Percentiles rank a stretch among this genome's conserved stretches.
These are phyloP conservation scores for Talaromyces verruculosus DNA, from an alignment of 2,329 filamentous ascomycete species.

Conservation along the genomic window DNA sequence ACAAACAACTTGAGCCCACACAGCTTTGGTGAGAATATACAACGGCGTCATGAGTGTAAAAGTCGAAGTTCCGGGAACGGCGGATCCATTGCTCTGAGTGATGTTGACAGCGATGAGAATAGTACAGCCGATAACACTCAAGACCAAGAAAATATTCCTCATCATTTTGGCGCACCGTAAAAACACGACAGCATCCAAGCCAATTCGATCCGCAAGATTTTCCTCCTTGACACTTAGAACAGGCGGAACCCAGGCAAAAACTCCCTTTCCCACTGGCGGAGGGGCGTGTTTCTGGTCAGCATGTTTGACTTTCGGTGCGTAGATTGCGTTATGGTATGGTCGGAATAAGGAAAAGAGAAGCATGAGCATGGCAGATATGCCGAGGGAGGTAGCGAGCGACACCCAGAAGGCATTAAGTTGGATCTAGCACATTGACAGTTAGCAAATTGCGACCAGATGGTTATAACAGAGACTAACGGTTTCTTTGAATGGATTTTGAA, in stretches of 20 bases:
- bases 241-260: slow-evolving; percentile 83
- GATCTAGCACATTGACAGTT: slow-evolving; percentile 44
- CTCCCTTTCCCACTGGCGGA: slow-evolving; percentile 79
- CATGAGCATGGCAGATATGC: slow-evolving; percentile 70
- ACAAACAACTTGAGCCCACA: slow-evolving; percentile 61
- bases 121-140: slow-evolving; percentile 70
- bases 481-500: slow-evolving; percentile 48
- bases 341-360: slow-evolving; percentile 84
- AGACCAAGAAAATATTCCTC: slow-evolving; percentile 77
- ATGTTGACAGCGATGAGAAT: slow-evolving; percentile 82
- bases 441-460: slow-evolving; percentile 42
- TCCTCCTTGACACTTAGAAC: slow-evolving; percentile 75
- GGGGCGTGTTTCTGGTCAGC: slow-evolving; percentile 87
- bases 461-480: slow-evolving; percentile 42
- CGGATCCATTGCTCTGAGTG: slow-evolving; percentile 46
- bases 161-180: slow-evolving; percentile 87
- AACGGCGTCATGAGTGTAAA: slow-evolving; percentile 53
- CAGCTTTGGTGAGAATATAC: slow-evolving; percentile 47
- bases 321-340: slow-evolving; percentile 87
- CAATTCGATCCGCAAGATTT: slow-evolving; percentile 75
- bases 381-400: slow-evolving; percentile 76
- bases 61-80: slow-evolving; percentile 28
- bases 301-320: slow-evolving; percentile 90
- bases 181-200: slow-evolving; percentile 88
- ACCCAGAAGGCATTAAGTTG: slow-evolving; percentile 67